Evolutionary conservation across 805 yeast genomes (phyloP), one percentile per base, ranked within the genome.

Genomic region (Suhomyces canberraensis): DNA sequence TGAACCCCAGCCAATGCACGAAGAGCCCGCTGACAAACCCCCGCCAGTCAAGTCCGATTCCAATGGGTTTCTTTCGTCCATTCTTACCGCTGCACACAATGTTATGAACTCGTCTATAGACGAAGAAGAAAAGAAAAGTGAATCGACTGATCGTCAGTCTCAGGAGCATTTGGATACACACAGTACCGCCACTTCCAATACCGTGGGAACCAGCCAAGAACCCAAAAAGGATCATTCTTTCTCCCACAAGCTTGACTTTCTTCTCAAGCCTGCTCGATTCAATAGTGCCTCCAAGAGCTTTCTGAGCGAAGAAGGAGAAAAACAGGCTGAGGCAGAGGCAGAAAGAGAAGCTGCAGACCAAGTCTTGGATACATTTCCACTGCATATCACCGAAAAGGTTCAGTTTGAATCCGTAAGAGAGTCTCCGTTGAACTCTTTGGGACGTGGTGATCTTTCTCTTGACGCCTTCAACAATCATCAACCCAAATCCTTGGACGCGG

Each of bases 331-430:
- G 3, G 8, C 16, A 2, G 22, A 32, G 13, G 11, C 5, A 1
- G 28, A 24, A 1, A 16, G n/a, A 3, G 8, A 4, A 4, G 13
- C 15, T 3, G 16, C 9, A 8, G 27, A 21, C 4, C 13, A 26
- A 14, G n/a, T 4, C 7, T 16, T 11, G 19, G 11, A 4, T 13
- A 24, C 11, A 4, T 8, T 34, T 40, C 19, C 42, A 34, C 16
- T 32, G n/a, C 40, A 44, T 7, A 36, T 44, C 33, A 37, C 61
- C 4, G 45, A 61, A 7, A 58, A 59, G 18, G 71, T 76, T 15
- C 70, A 63, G 20, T 77, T 77, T 46, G 70, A 60, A 37, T 69
- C 78, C 0, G 55, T 76, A 3, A 60, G 74, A 31, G 68, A 68
- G 27, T 61, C 76, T 3, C 70, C 76, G 0, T 41, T 75, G 16